Evolutionary conservation across 2,329 filamentous ascomycete species (phyloP), one percentile per base, ranked within the genome.

Genomic region (Colletotrichum gigasporum): DNA sequence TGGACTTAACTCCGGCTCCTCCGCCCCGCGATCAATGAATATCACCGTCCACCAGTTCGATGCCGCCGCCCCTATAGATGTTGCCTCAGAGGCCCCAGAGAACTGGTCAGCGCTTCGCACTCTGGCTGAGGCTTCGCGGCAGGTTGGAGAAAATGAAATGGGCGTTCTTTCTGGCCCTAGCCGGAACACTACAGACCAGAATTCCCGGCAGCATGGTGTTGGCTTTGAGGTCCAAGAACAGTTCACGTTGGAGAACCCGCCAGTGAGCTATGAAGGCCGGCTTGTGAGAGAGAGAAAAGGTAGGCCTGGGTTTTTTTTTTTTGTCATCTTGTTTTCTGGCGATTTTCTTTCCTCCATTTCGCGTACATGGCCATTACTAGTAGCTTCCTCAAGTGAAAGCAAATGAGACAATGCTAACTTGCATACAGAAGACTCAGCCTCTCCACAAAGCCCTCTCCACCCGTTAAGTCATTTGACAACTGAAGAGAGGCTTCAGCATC

Each of bases 91-190:
- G 47, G 59, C 67, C 7, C 82, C 83, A 1, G 85, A 87, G 69
- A 87, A 88, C 68, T 93, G 93, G 84, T 93, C 92, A 66, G 92
- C 92, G 2, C 82, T 97, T 35, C 92, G 96, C 74, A 94, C 94
- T 5, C 83, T 97, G 20, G 94, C 94, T 30, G 94, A 97, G 77
- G 94, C 94, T 0, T 96, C 94, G 51, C 87, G 93, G 52, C 92
- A 92, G 75, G 87, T 96, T 62, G 91, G 65, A 16, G 66, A 64
- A 20, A 65, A 65, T 32, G 66, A 65, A 30, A 59, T 64, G 39
- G 65, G 65, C 11, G 44, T 37, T 26, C 65, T 39, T 48, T 45
- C 51, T 12, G 45, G 24, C 32, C n/a, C 35, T 16, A 57, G 62
- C 30, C 53, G 52, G 45, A 61, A 64, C 39, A 51, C 70, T 65